A percentile compares a stretch with the other conserved stretches of the same genome.
Conservation (phyloP, 2,329 filamentous ascomycete genomes). For the Dactylellina cionopaga region DNA sequence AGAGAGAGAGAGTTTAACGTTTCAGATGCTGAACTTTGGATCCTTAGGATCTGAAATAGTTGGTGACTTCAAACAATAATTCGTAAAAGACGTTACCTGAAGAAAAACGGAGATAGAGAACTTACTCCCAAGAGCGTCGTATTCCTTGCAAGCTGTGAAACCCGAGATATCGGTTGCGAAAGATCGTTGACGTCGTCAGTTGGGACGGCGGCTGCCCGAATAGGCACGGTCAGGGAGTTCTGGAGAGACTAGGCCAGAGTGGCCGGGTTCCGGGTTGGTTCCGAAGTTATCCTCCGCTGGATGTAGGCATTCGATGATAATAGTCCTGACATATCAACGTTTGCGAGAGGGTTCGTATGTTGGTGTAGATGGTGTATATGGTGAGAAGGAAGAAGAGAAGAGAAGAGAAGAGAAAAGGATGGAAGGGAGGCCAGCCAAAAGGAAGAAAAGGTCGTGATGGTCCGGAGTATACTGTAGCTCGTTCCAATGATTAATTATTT, state of each 20-base stretch:
- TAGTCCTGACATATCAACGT: slow-evolving; percentile 41
- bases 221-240: background rate
- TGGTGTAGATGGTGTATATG: background rate
- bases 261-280: slow-evolving; percentile 17
- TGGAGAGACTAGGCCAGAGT: slow-evolving; percentile 9
- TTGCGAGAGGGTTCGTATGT: background rate
- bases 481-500: too few relatives aligned
- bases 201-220: slow-evolving; percentile 33
- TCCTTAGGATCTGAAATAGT: too few relatives aligned
- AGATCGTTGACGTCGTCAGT: slow-evolving; percentile 12
- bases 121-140: too few relatives aligned
- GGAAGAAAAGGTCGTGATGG: slow-evolving; percentile 13
- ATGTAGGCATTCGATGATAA: slow-evolving; percentile 6
- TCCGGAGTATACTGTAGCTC: too few relatives aligned
- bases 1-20: too few relatives aligned
- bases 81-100: too few relatives aligned
- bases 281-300: slow-evolving; percentile 24
- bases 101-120: too few relatives aligned
- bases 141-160: background rate
- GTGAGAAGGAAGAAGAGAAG: background rate
- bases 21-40: too few relatives aligned
- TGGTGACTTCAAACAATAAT: too few relatives aligned
- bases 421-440: background rate
- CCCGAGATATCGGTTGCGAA: slow-evolving; percentile 21
- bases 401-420: slow-evolving; percentile 15